Percentiles rank a stretch among this genome's conserved stretches.
Conservation (phyloP, 768 basidiomycete species). For the Botryobasidium botryosum region DNA sequence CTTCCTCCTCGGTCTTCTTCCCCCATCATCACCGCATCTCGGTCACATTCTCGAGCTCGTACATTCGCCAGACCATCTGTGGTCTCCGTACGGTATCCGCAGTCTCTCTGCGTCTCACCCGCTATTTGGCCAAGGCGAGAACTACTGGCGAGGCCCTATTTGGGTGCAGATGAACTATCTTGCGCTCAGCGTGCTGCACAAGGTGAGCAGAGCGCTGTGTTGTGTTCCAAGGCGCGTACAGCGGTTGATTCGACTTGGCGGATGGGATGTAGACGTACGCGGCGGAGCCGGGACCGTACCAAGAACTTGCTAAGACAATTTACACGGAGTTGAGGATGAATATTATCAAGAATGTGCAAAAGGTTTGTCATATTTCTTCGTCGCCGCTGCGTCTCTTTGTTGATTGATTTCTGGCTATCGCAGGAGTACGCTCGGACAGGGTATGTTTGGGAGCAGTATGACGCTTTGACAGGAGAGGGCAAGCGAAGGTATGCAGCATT, state of each 20-base stretch:
- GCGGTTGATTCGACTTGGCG: no score
- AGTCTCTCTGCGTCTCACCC: conserved; percentile 77
- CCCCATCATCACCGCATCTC: conserved; percentile 61
- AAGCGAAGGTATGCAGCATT: conserved; percentile 46
- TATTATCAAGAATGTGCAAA: conserved; percentile 68
- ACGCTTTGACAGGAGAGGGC: conserved; percentile 68
- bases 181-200: conserved; percentile 59
- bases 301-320: conserved; percentile 53
- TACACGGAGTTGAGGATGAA: conserved; percentile 70
- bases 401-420: background rate
- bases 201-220: conserved; percentile 26
- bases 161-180: conserved; percentile 99
- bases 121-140: conserved; percentile 82
- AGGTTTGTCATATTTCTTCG: conserved; percentile 22
- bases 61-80: conserved; percentile 65
- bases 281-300: conserved; percentile 62
- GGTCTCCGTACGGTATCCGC: conserved; percentile 82
- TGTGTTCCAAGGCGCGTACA: no score
- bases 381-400: background rate
- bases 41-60: conserved; percentile 68
- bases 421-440: conserved; percentile 87
- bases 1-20: conserved; percentile 66
- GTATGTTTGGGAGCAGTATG: conserved; percentile 97
- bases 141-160: conserved; percentile 95
- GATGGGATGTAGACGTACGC: conserved; percentile 64